Base-by-base conservation (phyloP, 192 early-diverging fungal species). In the Rhizoclosmatium globosum region DNA sequence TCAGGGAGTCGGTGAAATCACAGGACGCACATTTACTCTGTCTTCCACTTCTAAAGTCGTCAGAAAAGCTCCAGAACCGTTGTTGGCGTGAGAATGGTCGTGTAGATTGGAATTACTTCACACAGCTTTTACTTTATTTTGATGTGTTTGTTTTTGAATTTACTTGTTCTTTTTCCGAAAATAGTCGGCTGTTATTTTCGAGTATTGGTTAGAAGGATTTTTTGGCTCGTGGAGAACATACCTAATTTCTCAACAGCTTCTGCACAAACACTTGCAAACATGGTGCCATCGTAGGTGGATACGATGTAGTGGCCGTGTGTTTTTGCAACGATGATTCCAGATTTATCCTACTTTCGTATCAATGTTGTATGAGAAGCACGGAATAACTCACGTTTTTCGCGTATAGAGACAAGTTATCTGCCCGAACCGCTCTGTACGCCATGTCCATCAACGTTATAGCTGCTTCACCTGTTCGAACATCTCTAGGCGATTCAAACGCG, bases 241-340 rank as follows among this genome's bases (percentile, higher is more conserved):
- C 85, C 87, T 1, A 89, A 67, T 60, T 89, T 89, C 67, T 89
- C 88, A 0, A 89, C 85, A 2, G 88, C 85, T 64, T 89, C 88
- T 2, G 79, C 88, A 47, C 85, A 84, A 21, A 89, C 84, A 61
- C 82, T 82, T 2, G 86, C 88, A 84, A 82, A 84, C 89, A 90
- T 90, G 17, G 66, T 74, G 1, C 64, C 64, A 74, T 85, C 85
- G 68, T 90, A 90, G 0, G 82, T 81, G 31, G 82, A 82, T 2
- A 90, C 42, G 50, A 90, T 90, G 64, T 84, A 88, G 58, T 88
- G 85, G 7, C 81, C 65, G 38, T 81, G 57, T 6, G 87, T 90
- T 66, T 79, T 45, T 13, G 81, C 77, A 1, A 89, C 82, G 46
- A 89, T 85, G 13, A 89, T 66, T 4, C 88, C 88, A 7, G 47